Evolutionary conservation across 2,329 filamentous ascomycete genomes (phyloP).

Genomic region (Fusarium sp.): DNA sequence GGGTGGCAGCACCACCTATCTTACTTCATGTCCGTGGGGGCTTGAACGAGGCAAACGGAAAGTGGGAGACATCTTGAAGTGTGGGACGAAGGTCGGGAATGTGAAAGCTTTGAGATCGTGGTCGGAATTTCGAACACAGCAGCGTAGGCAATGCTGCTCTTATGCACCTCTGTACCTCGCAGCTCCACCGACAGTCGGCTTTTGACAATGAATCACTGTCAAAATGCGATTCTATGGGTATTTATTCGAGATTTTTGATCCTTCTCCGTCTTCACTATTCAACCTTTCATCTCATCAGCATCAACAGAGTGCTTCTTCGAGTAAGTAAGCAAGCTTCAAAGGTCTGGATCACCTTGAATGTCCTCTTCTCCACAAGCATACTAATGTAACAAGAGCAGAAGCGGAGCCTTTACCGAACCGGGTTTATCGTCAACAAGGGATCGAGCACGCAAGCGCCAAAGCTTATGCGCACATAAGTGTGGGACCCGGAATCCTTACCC

Average conservation of each 20-base stretch:
- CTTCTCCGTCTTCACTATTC: neutral
- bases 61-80: neutral
- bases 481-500: neutral
- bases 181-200: neutral
- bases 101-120: neutral
- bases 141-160: neutral
- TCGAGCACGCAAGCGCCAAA: constrained; percentile 13
- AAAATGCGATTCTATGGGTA: neutral
- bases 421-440: neutral
- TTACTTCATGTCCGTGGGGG: neutral
- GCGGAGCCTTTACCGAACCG: constrained; percentile 1
- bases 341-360: neutral
- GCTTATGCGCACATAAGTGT: constrained; percentile 1
- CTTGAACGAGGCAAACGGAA: neutral
- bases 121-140: neutral
- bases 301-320: neutral
- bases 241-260: neutral
- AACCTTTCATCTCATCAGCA: neutral
- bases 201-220: neutral
- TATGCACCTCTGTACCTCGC: neutral
- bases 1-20: constrained; percentile 1
- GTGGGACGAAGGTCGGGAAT: neutral
- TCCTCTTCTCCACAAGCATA: neutral
- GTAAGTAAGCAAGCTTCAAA: neutral
- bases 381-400: neutral